These are phyloP conservation scores for Solanum paucissectum DNA, from an alignment of 257 asterid species.

Conservation along the genomic window DNA sequence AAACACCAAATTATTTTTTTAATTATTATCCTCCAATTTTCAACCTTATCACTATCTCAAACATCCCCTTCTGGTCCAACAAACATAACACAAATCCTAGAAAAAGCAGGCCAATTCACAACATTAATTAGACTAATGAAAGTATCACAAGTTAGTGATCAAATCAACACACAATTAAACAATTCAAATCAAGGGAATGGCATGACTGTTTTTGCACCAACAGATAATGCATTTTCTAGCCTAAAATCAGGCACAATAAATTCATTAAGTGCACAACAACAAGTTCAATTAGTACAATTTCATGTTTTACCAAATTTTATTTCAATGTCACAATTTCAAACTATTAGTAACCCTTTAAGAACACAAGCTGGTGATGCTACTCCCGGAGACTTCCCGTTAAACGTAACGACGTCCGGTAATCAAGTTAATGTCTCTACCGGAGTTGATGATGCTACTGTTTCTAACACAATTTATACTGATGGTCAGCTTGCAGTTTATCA, in stretches of 20 bases:
- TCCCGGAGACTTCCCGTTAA: constrained; percentile 46
- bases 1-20: constrained; percentile 5
- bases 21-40: constrained; percentile 13
- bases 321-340: constrained; percentile 67
- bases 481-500: constrained; percentile 72
- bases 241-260: constrained; percentile 65
- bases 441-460: constrained; percentile 54
- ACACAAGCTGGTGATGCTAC: constrained; percentile 76
- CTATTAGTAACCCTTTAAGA: constrained; percentile 71
- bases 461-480: constrained; percentile 52
- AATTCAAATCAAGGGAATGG: constrained; percentile 53
- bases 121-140: constrained; percentile 51
- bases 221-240: constrained; percentile 61
- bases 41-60: constrained; percentile 34
- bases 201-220: constrained; percentile 64
- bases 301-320: constrained; percentile 53
- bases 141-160: constrained; percentile 54
- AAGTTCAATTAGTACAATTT: constrained; percentile 50
- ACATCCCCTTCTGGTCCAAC: constrained; percentile 58
- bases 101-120: constrained; percentile 76
- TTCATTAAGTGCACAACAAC: constrained; percentile 57
- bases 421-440: constrained; percentile 84
- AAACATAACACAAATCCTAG: constrained; percentile 71
- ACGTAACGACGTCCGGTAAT: constrained; percentile 66
- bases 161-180: constrained; percentile 74